Base-by-base conservation (phyloP, 345 rosid genomes). In the Zanthoxylum bungeanum region DNA sequence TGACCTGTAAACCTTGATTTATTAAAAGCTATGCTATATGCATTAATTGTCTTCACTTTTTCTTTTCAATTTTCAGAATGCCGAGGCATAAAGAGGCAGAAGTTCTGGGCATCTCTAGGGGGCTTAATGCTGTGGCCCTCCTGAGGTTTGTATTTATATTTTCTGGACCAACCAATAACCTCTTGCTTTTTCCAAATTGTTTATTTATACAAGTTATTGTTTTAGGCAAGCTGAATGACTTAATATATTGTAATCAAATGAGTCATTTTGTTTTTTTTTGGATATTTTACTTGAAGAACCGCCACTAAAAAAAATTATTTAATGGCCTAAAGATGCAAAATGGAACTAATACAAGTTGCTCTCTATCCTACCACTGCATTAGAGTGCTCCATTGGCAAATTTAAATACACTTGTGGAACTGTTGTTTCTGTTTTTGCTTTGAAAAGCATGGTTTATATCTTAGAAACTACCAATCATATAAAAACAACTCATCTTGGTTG, bases 131-230 rank as follows among this genome's bases (percentile, higher is more conserved):
- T 33, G 42, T 70, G 74, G 72, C 28, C 58, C 59, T 46, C 34
- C 33, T 21, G 50, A 60, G 81, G 81, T 76, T 73, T 76, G 80
- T 64, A 47, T 66, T 34, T 62, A 50, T 57, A 21, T 77, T 49
- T 67, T 65, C 52, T 67, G 60, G 72, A 31, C 70, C 73, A 14
- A 39, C 22, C 3, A 21, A 30, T 40, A 22, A 36, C 39, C 33
- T 56, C 49, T 53, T 53, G 12, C 63, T 8, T 58, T 73, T 33
- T 17, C 44, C 33, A 7, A 60, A 22, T 8, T 70, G 58, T 73
- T 72, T 61, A 47, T 75, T 39, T 11, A 33, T 58, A 59, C 22
- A 16, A 55, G 19, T 30, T 31, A 64, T 69, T 58, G 55, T 46
- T 28, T 44, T 61, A 47, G 66, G 50, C 75, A 47, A 67, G 27